These are phyloP conservation scores for Lactarius hengduanensis DNA, from an alignment of 768 basidiomycete genomes.

Conservation along the genomic window DNA sequence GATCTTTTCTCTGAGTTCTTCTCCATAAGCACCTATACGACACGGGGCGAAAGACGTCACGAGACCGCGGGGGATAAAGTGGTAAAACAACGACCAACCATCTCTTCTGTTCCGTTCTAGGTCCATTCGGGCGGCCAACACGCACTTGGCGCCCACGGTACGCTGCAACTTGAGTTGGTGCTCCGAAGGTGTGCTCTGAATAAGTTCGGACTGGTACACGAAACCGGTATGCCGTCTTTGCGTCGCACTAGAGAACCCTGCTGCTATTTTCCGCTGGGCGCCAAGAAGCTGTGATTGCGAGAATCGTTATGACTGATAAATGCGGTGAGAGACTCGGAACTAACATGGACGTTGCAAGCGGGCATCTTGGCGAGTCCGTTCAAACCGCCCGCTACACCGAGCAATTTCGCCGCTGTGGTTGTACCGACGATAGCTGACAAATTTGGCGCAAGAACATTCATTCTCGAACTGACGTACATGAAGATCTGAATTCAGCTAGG, in stretches of 20 bases:
- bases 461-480: conserved; percentile 98
- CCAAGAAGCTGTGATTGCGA: conserved; percentile 70
- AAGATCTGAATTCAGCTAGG: conserved; percentile 65
- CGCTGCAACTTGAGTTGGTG: conserved; percentile 91
- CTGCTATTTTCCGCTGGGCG: conserved; percentile 87
- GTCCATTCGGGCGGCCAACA: conserved; percentile 90
- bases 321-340: conserved; percentile 34
- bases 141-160: conserved; percentile 89
- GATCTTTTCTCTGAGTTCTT: conserved; percentile 78
- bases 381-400: conserved; percentile 95
- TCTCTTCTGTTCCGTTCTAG: conserved; percentile 80
- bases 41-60: not conserved
- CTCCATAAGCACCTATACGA: conserved; percentile 70
- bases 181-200: conserved; percentile 82
- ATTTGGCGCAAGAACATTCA: conserved; percentile 98
- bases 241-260: conserved; percentile 85
- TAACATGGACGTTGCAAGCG: conserved; percentile 88
- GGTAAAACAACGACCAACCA: conserved; percentile 49
- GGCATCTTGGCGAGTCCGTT: conserved; percentile 92
- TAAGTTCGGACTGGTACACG: conserved; percentile 90
- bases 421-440: conserved; percentile 98
- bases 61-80: not conserved
- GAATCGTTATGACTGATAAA: not conserved
- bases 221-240: conserved; percentile 95
- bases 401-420: conserved; percentile 95